These are phyloP conservation scores for Amanita rimosa DNA, from an alignment of 768 basidiomycete genomes.

Conservation along the genomic window DNA sequence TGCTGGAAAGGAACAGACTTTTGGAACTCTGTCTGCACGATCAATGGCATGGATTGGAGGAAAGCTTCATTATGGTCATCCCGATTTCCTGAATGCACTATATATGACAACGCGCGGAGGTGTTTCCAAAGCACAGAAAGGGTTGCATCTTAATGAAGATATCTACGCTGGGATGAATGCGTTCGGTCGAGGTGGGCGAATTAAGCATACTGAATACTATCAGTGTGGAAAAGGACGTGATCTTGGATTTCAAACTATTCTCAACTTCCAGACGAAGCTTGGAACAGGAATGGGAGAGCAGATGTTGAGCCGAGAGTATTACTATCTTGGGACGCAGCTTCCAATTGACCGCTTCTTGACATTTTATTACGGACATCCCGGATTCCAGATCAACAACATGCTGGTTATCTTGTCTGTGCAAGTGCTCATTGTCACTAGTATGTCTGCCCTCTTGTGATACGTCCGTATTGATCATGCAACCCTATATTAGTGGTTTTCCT, in stretches of 20 bases:
- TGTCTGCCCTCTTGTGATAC: conserved; percentile 28
- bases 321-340: conserved; percentile 95
- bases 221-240: conserved; percentile 99
- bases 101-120: conserved; percentile 99
- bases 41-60: conserved; percentile 97
- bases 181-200: conserved; percentile 89
- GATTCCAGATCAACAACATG: conserved; percentile 99
- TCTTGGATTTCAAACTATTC: conserved; percentile 95
- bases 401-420: conserved; percentile 95
- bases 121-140: conserved; percentile 98
- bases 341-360: conserved; percentile 98
- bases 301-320: conserved; percentile 98
- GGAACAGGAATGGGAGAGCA: conserved; percentile 99
- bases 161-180: conserved; percentile 99
- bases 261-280: conserved; percentile 99
- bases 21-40: conserved; percentile 94
- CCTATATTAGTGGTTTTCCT: conserved; percentile 75
- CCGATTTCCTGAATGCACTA: conserved; percentile 95
- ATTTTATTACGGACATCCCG: conserved; percentile 99
- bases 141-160: conserved; percentile 98
- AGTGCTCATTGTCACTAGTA: conserved; percentile 85
- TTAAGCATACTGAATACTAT: conserved; percentile 99
- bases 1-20: conserved; percentile 98
- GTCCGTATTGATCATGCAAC: conserved; percentile 10
- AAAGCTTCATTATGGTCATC: conserved; percentile 98